phyloP scores from a whole-genome alignment of 192 early-diverging fungal species.

The Jimgerdemannia flammicorona region DNA sequence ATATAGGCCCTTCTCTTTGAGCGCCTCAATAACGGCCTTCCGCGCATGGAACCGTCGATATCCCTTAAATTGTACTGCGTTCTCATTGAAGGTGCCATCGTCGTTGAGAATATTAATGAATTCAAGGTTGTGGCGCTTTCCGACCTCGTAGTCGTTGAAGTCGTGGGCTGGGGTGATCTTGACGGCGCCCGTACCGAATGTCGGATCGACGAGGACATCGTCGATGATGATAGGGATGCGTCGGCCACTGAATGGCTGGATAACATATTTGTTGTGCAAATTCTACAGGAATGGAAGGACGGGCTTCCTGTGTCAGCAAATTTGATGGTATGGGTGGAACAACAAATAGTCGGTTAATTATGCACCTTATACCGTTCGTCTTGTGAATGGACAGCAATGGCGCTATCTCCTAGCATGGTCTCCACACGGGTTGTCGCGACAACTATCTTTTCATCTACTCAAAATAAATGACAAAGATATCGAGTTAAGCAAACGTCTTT shows the following conservation, averaged over 20 bases:
- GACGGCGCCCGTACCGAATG: constrained; percentile 97
- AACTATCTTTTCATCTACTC: constrained; percentile 73
- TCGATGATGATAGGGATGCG: constrained; percentile 88
- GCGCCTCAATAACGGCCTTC: constrained; percentile 76
- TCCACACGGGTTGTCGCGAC: constrained; percentile 99
- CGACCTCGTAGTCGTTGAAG: constrained; percentile 93
- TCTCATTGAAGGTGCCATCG: constrained; percentile 90
- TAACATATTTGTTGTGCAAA: constrained; percentile 89
- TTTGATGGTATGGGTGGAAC: background rate
- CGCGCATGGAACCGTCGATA: constrained; percentile 94
- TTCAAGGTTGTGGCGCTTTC: constrained; percentile 89
- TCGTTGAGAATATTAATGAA: constrained; percentile 99
- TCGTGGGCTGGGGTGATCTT: constrained; percentile 99
- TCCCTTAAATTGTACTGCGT: constrained; percentile 83
- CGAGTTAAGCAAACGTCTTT: no score
- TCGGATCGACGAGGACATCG: constrained; percentile 83
- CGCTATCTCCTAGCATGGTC: constrained; percentile 99
- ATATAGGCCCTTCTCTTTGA: constrained; percentile 89
- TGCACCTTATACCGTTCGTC: constrained; percentile 84
- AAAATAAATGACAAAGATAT: background rate
- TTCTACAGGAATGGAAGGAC: constrained; percentile 49
- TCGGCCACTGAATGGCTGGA: constrained; percentile 91
- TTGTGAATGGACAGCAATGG: constrained; percentile 90
- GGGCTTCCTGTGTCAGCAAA: no score
- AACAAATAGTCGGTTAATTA: background rate